Percentiles rank a stretch among this genome's conserved stretches.
Evolutionary conservation across 495 filamentous ascomycete genomes (phyloP).

Genomic region (Sporormia fimetaria): DNA sequence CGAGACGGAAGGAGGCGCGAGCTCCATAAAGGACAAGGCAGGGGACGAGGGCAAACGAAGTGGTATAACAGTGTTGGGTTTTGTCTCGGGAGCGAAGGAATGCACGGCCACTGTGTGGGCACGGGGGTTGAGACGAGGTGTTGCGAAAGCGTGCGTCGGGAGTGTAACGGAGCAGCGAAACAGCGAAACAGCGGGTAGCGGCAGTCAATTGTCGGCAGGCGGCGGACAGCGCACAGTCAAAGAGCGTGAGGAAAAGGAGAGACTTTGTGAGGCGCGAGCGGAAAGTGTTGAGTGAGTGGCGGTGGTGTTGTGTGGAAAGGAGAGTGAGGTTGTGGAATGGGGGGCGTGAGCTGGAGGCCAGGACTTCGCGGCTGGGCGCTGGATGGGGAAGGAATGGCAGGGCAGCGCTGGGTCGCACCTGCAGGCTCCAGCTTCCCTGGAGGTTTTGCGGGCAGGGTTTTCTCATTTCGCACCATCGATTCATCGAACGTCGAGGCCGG

Average conservation of each 20-base stretch:
- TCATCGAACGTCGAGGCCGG: background rate
- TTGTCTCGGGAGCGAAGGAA: constrained; percentile 5
- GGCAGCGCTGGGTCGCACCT: background rate
- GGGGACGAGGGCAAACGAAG: background rate
- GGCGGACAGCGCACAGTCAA: background rate
- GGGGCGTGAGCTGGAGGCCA: background rate
- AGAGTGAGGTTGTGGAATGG: constrained; percentile 5
- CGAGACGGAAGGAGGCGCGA: constrained; percentile 6
- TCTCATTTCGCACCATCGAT: background rate
- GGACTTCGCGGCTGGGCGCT: background rate
- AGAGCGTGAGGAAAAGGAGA: constrained; percentile 1
- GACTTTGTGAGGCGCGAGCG: no score
- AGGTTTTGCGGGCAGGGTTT: background rate
- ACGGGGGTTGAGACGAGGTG: constrained; percentile 1
- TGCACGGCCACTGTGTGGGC: background rate
- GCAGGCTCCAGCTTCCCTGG: background rate
- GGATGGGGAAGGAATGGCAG: background rate
- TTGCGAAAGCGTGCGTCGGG: constrained; percentile 1
- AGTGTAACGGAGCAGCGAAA: no score
- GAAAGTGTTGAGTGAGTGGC: background rate
- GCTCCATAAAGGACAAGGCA: constrained; percentile 12
- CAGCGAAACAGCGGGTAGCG: no score
- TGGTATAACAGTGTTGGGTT: background rate
- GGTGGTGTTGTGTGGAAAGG: background rate
- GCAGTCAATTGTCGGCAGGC: no score